These are phyloP conservation scores for Pyrrhoderma lamaoense DNA, from an alignment of 1,284 basidiomycete genomes.

Conservation along the genomic window DNA sequence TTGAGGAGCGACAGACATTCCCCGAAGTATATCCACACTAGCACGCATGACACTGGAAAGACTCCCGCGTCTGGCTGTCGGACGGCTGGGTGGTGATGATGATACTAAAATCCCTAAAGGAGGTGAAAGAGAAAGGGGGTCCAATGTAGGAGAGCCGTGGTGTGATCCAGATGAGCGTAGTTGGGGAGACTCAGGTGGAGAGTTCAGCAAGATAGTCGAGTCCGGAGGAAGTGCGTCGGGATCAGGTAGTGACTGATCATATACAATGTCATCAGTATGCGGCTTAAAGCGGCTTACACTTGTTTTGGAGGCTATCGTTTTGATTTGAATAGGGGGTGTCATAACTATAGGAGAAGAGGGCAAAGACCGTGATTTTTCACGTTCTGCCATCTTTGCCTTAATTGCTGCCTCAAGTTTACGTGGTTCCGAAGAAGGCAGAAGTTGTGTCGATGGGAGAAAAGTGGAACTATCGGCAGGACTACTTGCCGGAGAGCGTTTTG, in stretches of 20 bases:
- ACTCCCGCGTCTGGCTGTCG: slow-evolving; percentile 2
- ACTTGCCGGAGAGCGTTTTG: slow-evolving; percentile 17
- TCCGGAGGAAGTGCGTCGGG: slow-evolving; percentile 12
- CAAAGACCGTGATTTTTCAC: background rate
- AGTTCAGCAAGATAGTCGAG: slow-evolving; percentile 12
- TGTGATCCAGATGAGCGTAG: background rate
- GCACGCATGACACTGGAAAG: slow-evolving; percentile 12
- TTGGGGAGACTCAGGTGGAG: slow-evolving; percentile 1
- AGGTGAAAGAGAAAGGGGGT: background rate
- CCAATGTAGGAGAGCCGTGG: background rate
- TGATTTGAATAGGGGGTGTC: slow-evolving; percentile 8
- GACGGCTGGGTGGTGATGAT: background rate
- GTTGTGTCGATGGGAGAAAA: background rate
- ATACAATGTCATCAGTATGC: slow-evolving; percentile 13
- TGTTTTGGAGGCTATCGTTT: background rate
- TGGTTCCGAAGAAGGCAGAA: slow-evolving; percentile 5
- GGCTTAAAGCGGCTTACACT: slow-evolving; percentile 5
- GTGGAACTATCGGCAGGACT: slow-evolving; percentile 14
- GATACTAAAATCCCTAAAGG: background rate
- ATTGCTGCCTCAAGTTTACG: slow-evolving; percentile 15
- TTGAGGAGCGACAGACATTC: background rate
- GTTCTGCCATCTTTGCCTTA: slow-evolving; percentile 10
- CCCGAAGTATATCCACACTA: slow-evolving; percentile 9
- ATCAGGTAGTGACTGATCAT: slow-evolving; percentile 12
- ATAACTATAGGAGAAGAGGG: background rate